Evolutionary conservation across 2,329 filamentous ascomycete genomes (phyloP).

Genomic region (Sporothrix phasma): DNA sequence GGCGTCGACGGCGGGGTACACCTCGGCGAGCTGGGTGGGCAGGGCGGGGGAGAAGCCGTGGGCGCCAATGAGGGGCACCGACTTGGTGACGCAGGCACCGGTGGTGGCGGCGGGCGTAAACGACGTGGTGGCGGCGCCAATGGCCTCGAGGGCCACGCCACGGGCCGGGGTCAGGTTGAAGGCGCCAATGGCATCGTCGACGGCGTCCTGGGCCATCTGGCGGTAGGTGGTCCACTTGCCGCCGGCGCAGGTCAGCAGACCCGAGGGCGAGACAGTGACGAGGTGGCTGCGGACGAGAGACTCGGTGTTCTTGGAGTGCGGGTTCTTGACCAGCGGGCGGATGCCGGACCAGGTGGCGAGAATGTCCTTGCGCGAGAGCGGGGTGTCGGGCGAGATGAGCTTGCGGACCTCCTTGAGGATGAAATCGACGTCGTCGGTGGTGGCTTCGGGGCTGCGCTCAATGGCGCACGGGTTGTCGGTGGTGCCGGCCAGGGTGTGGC

Average conservation of each 20-base stretch:
- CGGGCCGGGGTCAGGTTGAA: conserved; percentile 49
- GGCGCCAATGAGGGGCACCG: conserved; percentile 55
- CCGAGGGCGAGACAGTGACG: conserved; percentile 62
- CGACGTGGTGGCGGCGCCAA: background rate
- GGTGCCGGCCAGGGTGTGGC: conserved; percentile 75
- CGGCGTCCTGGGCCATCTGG: conserved; percentile 78
- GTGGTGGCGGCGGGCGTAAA: conserved; percentile 16
- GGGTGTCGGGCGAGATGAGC: conserved; percentile 57
- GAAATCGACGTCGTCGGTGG: conserved; percentile 11
- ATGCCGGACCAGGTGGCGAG: conserved; percentile 53
- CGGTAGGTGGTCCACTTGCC: conserved; percentile 87
- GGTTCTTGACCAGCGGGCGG: conserved; percentile 69
- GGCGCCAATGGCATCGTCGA: conserved; percentile 63
- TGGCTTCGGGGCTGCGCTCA: conserved; percentile 11
- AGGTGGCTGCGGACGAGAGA: conserved; percentile 76
- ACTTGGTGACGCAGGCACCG: conserved; percentile 40
- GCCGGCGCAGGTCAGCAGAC: conserved; percentile 69
- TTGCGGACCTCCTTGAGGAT: conserved; percentile 70
- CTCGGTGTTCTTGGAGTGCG: conserved; percentile 71
- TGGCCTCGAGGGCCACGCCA: conserved; percentile 21
- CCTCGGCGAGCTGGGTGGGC: conserved; percentile 31
- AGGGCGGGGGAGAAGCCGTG: conserved; percentile 42
- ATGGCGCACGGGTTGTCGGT: conserved; percentile 66
- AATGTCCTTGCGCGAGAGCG: conserved; percentile 10
- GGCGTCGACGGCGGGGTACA: conserved; percentile 79